A percentile compares a stretch with the other conserved stretches of the same genome.
These are phyloP conservation scores for Tulasnella sp. DNA, from an alignment of 768 basidiomycete species.

Conservation along the genomic window DNA sequence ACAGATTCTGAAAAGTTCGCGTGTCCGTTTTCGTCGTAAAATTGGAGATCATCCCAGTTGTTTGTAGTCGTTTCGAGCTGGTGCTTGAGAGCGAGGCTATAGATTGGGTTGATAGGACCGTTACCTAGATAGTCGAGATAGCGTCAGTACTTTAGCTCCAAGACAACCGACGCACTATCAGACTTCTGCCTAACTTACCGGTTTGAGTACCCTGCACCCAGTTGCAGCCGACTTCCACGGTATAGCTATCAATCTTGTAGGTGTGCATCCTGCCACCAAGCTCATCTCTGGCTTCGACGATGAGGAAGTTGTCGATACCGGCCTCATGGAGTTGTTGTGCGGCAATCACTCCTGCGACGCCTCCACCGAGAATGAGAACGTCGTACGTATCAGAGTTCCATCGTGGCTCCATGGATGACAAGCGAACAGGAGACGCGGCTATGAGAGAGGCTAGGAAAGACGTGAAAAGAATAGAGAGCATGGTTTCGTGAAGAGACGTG, in stretches of 20 bases:
- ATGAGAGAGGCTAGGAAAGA: background rate
- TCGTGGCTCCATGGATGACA: background rate
- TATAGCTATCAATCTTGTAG: slow-evolving; percentile 34
- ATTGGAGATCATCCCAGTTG: slow-evolving; percentile 10
- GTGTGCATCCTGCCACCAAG: slow-evolving; percentile 52
- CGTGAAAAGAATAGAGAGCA: background rate
- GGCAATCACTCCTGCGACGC: slow-evolving; percentile 53
- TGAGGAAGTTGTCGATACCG: slow-evolving; percentile 45
- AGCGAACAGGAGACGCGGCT: background rate
- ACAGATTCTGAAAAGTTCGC: background rate
- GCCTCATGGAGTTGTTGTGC: slow-evolving; percentile 42
- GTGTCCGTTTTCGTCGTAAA: slow-evolving; percentile 4
- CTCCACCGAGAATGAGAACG: slow-evolving; percentile 54
- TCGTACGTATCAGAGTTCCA: background rate
- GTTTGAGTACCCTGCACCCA: slow-evolving; percentile 36
- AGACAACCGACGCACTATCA: background rate
- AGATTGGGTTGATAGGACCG: slow-evolving; percentile 50
- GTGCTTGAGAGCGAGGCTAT: slow-evolving; percentile 31
- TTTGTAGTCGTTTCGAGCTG: background rate
- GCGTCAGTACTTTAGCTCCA: background rate
- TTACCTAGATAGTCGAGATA: slow-evolving; percentile 16
- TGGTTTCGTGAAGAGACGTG: background rate
- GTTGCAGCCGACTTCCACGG: slow-evolving; percentile 41
- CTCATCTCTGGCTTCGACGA: slow-evolving; percentile 47
- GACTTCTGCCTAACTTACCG: slow-evolving; percentile 13